These are phyloP conservation scores for Plasmodium ovale DNA, from an alignment of 169 alveolate species.

Conservation along the genomic window DNA sequence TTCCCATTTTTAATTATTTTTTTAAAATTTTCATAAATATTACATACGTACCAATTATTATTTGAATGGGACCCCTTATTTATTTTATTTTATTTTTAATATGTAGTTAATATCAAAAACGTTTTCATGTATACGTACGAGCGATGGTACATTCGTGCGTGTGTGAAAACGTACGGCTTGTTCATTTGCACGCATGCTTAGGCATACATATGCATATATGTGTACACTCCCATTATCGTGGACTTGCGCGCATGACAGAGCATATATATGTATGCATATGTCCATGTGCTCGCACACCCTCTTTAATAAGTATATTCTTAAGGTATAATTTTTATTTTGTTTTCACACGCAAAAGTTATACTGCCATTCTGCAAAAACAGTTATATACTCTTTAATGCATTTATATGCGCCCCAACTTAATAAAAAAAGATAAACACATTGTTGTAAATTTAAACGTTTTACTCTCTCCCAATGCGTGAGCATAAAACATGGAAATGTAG, in stretches of 20 bases:
- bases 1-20: slow-evolving; percentile 36
- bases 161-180: too few relatives aligned
- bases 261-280: slow-evolving; percentile 12
- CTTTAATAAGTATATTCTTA: slow-evolving; percentile 48
- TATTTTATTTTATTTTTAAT: slow-evolving; percentile 38
- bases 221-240: too few relatives aligned
- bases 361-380: slow-evolving; percentile 20
- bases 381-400: slow-evolving; percentile 40
- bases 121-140: slow-evolving; percentile 5
- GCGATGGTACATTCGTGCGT: too few relatives aligned
- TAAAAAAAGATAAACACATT: background rate
- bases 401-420: background rate
- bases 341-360: background rate
- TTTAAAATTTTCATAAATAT: slow-evolving; percentile 53
- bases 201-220: background rate
- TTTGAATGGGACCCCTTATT: slow-evolving; percentile 26
- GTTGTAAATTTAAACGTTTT: slow-evolving; percentile 38
- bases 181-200: too few relatives aligned
- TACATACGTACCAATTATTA: slow-evolving; percentile 6
- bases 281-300: background rate
- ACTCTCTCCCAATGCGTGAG: too few relatives aligned
- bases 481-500: too few relatives aligned
- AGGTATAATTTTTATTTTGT: slow-evolving; percentile 33
- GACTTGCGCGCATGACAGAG: background rate
- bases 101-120: slow-evolving; percentile 18